These are phyloP conservation scores for Talaromyces sp. DNA, from an alignment of 2,329 filamentous ascomycete genomes.

Conservation along the genomic window DNA sequence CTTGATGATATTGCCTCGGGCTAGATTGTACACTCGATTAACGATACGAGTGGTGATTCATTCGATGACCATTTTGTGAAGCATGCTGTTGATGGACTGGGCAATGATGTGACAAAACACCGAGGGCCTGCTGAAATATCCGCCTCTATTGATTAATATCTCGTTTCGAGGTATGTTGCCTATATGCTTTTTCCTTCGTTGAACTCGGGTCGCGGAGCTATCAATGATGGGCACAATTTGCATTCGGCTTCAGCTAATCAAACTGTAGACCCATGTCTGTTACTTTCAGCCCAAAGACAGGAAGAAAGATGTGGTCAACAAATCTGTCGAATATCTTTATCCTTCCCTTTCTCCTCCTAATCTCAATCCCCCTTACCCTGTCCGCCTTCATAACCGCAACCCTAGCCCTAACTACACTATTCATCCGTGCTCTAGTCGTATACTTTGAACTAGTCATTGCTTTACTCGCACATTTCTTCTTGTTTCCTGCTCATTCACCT, in stretches of 20 bases:
- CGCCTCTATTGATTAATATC: neutral
- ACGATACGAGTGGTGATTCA: neutral
- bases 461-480: constrained; percentile 42
- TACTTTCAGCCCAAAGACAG: neutral
- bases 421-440: constrained; percentile 58
- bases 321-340: constrained; percentile 43
- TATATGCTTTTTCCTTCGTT: too few relatives aligned
- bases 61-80: neutral
- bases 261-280: neutral
- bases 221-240: neutral
- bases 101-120: neutral
- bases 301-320: constrained; percentile 23
- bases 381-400: constrained; percentile 62
- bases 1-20: neutral
- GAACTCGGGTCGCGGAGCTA: neutral
- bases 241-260: neutral
- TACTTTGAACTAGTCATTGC: constrained; percentile 62
- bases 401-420: constrained; percentile 59
- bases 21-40: neutral
- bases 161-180: neutral
- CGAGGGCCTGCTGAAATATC: too few relatives aligned
- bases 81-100: neutral
- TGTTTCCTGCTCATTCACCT: constrained; percentile 13
- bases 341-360: constrained; percentile 60
- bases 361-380: constrained; percentile 61